Base-by-base conservation (phyloP, 192 early-diverging fungal species). In the Umbelopsis ramanniana region DNA sequence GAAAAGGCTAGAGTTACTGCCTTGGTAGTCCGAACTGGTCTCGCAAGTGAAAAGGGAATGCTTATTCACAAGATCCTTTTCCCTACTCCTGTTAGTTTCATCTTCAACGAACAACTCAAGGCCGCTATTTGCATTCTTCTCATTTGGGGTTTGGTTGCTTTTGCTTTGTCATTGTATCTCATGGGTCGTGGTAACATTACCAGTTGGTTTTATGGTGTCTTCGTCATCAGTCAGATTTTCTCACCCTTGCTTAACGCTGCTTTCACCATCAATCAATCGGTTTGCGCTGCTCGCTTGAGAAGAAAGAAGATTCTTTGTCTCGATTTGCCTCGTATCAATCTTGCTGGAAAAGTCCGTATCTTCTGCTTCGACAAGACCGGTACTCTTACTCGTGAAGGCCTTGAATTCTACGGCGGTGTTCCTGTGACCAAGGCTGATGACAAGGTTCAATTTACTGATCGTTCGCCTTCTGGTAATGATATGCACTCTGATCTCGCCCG, bases 281-380 rank as follows among this genome's bases (percentile, higher is more conserved):
- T 92, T 11, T 87, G 88, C 21, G 87, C 88, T 17, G 86, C 80
- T 29, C 86, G 91, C 35, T 81, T 93, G 24, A 76, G 83, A 14
- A 72, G 75, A 40, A 86, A 89, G 69, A 77, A 89, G n/a, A 91
- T 93, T 66, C 82, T 87, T 66, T 92, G 91, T 72, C 87, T 93
- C 21, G 91, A 93, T 70, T 82, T 92, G 23, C 86, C 86, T 21
- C 81, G 92, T 46, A 92, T 93, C 73, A 90, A 88, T 22, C 69
- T 93, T 72, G 85, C 88, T 6, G 92, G 89, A 53, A 93, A 93
- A 75, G 89, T 92, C 23, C 88, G 85, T 35, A 84, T 93, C n/a
- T 91, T 92, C 66, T 89, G 87, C 76, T 92, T 93, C 48, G 92
- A 92, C 74, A 92, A 93, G 80, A 91, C 91, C 19, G 92, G 92